phyloP scores from a whole-genome alignment of 805 yeast species.

The Pichia scutulata region DNA sequence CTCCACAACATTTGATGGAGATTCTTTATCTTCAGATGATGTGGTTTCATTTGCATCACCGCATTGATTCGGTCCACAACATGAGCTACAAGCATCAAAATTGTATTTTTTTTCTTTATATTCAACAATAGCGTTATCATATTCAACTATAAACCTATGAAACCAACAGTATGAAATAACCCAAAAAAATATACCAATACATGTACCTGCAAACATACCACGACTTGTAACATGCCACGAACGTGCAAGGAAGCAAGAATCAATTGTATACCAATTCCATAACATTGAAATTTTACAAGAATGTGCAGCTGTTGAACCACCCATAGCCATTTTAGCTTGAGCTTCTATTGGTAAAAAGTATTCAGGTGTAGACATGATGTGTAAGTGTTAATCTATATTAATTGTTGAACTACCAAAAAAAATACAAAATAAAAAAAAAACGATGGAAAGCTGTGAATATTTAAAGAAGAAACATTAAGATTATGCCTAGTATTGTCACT shows the following conservation, averaged over 20 bases:
- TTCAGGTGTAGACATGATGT: background rate
- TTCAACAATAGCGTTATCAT: conserved; percentile 33
- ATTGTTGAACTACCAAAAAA: background rate
- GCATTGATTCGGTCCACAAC: conserved; percentile 1
- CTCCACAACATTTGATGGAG: background rate
- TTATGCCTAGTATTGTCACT: background rate
- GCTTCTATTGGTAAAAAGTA: conserved; percentile 10
- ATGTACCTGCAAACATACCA: conserved; percentile 66
- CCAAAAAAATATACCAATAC: conserved; percentile 58
- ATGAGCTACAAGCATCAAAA: background rate
- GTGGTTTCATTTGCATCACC: conserved; percentile 3
- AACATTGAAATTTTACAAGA: conserved; percentile 37
- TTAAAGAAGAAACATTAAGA: background rate
- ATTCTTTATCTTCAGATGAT: background rate
- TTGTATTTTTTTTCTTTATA: conserved; percentile 10
- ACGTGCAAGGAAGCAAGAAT: conserved; percentile 54
- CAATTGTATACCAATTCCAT: conserved; percentile 70
- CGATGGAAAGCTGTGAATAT: background rate
- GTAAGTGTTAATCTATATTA: too few relatives aligned
- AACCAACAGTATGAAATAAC: conserved; percentile 52
- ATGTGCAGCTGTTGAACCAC: conserved; percentile 2
- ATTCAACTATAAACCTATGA: conserved; percentile 47
- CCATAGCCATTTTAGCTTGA: conserved; percentile 15
- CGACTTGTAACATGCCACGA: conserved; percentile 55
- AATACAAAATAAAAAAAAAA: background rate